phyloP scores from a whole-genome alignment of 2,329 filamentous ascomycete species.

The Elsinoe ampelina region DNA sequence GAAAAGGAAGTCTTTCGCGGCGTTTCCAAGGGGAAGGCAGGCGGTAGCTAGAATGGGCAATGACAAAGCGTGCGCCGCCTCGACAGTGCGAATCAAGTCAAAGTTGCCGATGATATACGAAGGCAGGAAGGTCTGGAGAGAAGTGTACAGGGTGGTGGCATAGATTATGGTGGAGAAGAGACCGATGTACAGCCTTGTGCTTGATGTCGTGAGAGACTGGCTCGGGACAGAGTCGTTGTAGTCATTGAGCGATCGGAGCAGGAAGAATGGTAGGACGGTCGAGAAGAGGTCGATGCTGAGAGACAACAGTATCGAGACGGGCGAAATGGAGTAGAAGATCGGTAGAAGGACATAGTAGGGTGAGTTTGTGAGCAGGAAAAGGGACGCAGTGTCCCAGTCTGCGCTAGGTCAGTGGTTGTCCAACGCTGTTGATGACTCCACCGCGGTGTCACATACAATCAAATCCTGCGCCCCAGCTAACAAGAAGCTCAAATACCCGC shows the following conservation, averaged over 20 bases:
- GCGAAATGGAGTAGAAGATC: slow-evolving; percentile 65
- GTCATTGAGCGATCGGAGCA: slow-evolving; percentile 60
- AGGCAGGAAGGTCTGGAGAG: slow-evolving; percentile 62
- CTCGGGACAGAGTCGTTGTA: slow-evolving; percentile 42
- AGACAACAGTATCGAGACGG: slow-evolving; percentile 50
- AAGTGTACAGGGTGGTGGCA: slow-evolving; percentile 59
- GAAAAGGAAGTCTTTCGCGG: slow-evolving; percentile 70
- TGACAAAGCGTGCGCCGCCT: slow-evolving; percentile 55
- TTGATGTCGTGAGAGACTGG: slow-evolving; percentile 49
- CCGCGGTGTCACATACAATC: slow-evolving; percentile 48
- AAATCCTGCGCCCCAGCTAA: slow-evolving; percentile 65
- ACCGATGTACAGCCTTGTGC: slow-evolving; percentile 52
- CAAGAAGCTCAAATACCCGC: slow-evolving; percentile 56
- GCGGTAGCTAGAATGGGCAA: slow-evolving; percentile 39
- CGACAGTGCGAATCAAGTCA: slow-evolving; percentile 58
- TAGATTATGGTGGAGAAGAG: slow-evolving; percentile 65
- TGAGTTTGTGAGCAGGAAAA: slow-evolving; percentile 57
- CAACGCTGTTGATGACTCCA: neutral
- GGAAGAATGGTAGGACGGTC: slow-evolving; percentile 61
- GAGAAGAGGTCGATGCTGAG: slow-evolving; percentile 60
- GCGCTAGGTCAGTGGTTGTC: neutral
- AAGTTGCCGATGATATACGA: slow-evolving; percentile 67
- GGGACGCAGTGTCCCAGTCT: slow-evolving; percentile 36
- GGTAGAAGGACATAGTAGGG: slow-evolving; percentile 67
- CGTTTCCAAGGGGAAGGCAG: slow-evolving; percentile 60